These are phyloP conservation scores for Lactarius trivialis DNA, from an alignment of 768 basidiomycete genomes.

Conservation along the genomic window DNA sequence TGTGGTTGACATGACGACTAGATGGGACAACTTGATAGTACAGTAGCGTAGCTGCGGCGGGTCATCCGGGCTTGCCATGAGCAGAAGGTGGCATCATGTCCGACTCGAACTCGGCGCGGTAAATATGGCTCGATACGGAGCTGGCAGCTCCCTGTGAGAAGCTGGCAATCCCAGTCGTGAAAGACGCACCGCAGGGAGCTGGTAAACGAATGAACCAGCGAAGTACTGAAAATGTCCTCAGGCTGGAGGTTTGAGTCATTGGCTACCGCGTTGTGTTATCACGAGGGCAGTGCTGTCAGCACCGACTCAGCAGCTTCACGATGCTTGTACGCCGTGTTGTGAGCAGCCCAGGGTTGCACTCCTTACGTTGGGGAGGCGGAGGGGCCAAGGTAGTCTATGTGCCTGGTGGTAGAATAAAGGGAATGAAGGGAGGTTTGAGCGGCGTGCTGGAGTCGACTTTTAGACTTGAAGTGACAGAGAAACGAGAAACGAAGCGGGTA, in stretches of 20 bases:
- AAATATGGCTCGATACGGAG: not conserved
- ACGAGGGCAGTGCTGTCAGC: too few relatives aligned
- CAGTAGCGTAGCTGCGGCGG: not conserved
- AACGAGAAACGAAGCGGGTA: not conserved
- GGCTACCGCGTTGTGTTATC: not conserved
- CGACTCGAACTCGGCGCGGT: too few relatives aligned
- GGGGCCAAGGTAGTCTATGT: not conserved
- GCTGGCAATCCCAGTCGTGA: not conserved
- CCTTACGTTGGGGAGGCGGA: not conserved
- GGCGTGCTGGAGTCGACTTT: too few relatives aligned
- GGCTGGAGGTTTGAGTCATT: not conserved
- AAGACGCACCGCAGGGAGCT: not conserved
- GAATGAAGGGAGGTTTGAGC: not conserved
- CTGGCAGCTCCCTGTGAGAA: not conserved
- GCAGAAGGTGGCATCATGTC: not conserved
- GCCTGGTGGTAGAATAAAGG: not conserved
- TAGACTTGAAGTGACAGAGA: not conserved
- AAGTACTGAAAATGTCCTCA: not conserved
- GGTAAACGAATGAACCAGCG: not conserved
- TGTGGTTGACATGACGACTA: not conserved
- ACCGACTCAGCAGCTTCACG: not conserved
- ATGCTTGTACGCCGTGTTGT: not conserved
- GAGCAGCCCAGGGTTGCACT: not conserved
- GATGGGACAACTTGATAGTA: not conserved
- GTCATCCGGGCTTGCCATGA: not conserved